Conservation (phyloP, 495 filamentous ascomycete species). For the Jackrogersella minutella region DNA sequence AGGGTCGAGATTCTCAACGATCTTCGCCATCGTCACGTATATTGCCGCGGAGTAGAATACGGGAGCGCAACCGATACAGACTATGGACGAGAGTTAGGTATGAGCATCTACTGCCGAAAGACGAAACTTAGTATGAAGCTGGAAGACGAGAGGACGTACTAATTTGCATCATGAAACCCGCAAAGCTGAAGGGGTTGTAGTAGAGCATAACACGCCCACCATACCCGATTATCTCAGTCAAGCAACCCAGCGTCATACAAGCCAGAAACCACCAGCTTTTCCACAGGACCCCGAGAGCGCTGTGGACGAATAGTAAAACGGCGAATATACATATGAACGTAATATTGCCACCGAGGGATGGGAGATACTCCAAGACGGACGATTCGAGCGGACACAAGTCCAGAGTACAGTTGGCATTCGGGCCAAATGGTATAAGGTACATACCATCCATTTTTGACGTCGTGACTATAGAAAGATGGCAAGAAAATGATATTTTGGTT, state of each 20-base stretch:
- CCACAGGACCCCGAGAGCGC: constrained; percentile 50
- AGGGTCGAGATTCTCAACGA: constrained; percentile 55
- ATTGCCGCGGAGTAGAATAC: constrained; percentile 66
- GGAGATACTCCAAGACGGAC: constrained; percentile 46
- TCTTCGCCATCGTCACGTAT: constrained; percentile 62
- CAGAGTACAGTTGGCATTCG: constrained; percentile 46
- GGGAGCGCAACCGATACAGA: constrained; percentile 65
- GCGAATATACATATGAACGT: constrained; percentile 40
- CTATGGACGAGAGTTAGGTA: constrained; percentile 22
- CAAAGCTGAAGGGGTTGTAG: constrained; percentile 57
- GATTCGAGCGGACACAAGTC: constrained; percentile 47
- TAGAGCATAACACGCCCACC: constrained; percentile 56
- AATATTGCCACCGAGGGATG: constrained; percentile 41
- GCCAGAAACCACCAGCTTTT: constrained; percentile 51
- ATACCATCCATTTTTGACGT: not conserved
- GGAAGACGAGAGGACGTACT: constrained; percentile 34
- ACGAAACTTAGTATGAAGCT: not conserved
- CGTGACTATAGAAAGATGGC: not conserved
- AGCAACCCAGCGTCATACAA: constrained; percentile 48
- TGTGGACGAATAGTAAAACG: constrained; percentile 35
- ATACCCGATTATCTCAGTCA: constrained; percentile 58
- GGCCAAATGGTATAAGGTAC: constrained; percentile 36
- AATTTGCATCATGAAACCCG: constrained; percentile 61
- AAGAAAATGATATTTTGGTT: not conserved
- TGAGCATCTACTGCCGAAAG: not conserved